Conservation (phyloP, 768 basidiomycete species). For the Crucibulum laeve region DNA sequence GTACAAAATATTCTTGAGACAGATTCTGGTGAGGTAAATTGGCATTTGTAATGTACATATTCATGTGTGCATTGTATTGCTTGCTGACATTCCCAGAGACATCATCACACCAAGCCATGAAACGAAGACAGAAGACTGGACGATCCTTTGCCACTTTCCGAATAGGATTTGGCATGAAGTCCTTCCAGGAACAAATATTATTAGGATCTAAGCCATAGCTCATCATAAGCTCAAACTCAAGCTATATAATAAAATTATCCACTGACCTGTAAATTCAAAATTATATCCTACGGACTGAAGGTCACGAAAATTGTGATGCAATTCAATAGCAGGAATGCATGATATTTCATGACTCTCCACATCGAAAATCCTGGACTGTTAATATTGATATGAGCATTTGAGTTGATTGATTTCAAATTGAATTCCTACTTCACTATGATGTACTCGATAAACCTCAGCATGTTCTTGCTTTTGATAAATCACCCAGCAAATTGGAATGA, state of each 20-base stretch:
- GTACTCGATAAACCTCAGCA: conserved; percentile 6
- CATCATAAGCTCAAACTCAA: neutral
- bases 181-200: neutral
- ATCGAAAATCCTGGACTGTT: no score
- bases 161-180: conserved; percentile 5
- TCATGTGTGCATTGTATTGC: conserved; percentile 29
- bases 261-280: no score
- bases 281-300: no score
- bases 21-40: conserved; percentile 21
- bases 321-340: no score
- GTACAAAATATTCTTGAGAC: conserved; percentile 26
- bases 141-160: conserved; percentile 7
- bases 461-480: neutral
- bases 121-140: conserved; percentile 9
- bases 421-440: neutral
- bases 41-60: conserved; percentile 23
- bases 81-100: conserved; percentile 30
- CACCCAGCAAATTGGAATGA: conserved; percentile 19
- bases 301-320: no score
- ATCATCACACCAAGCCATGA: conserved; percentile 23
- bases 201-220: neutral
- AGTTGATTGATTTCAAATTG: no score
- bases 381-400: no score
- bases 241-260: no score
- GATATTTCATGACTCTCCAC: no score